Percentiles rank a stretch among this genome's conserved stretches.
phyloP scores from a whole-genome alignment of 2,329 filamentous ascomycete genomes.

The Penicillium sp. region DNA sequence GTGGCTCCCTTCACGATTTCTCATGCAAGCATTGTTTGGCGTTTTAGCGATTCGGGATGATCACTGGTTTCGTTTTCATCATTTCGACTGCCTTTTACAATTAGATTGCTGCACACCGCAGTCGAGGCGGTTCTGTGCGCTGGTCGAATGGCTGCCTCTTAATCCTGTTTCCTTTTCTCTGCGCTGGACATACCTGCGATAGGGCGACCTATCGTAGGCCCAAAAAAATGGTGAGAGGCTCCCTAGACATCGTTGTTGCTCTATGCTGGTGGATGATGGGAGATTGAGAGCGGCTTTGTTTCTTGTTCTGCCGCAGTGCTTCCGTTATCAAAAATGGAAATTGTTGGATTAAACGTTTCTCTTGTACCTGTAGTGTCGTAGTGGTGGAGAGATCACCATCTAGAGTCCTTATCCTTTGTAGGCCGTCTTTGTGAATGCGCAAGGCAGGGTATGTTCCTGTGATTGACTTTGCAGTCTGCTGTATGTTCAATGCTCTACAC shows the following conservation, averaged over 20 bases:
- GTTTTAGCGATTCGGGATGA: conserved; percentile 51
- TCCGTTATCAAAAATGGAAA: conserved; percentile 28
- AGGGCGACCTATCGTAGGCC: conserved; percentile 28
- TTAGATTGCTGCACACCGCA: conserved; percentile 52
- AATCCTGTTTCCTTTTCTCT: conserved; percentile 36
- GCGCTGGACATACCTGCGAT: conserved; percentile 31
- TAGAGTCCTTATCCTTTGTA: too few species aligned
- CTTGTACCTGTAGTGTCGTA: not conserved
- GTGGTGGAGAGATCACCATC: too few species aligned
- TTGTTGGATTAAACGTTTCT: conserved; percentile 2
- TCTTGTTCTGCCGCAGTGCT: conserved; percentile 23
- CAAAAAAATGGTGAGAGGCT: conserved; percentile 33
- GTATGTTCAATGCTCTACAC: not conserved
- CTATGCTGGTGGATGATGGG: conserved; percentile 15
- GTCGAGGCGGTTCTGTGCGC: conserved; percentile 49
- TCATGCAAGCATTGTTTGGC: conserved; percentile 53
- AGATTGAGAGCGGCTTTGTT: conserved; percentile 21
- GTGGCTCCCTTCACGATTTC: conserved; percentile 41
- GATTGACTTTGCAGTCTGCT: not conserved
- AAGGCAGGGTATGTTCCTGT: not conserved
- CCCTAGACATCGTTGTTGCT: conserved; percentile 26
- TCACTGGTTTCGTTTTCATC: conserved; percentile 34
- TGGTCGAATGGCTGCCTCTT: conserved; percentile 51
- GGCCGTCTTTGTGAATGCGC: not conserved
- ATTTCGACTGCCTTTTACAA: conserved; percentile 38